Conservation (phyloP, 2,329 filamentous ascomycete species). For the Ophiostoma fasciatum region DNA sequence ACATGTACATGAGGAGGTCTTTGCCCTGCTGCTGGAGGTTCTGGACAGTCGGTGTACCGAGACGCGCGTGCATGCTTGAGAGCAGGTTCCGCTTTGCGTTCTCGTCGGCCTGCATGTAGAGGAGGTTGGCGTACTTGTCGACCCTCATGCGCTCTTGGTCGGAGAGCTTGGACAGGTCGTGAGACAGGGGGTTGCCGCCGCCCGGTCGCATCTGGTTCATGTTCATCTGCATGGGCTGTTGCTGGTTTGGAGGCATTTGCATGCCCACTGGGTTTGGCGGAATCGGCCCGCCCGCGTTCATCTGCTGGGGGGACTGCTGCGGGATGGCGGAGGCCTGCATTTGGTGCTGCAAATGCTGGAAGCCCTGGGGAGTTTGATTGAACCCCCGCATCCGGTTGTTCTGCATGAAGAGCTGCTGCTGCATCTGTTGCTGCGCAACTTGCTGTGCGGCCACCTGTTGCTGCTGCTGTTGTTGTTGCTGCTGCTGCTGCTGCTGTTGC, state of each 20-base stretch:
- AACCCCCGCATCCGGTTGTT: no score
- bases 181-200: conserved; percentile 12
- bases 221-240: conserved; percentile 25
- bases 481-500: conserved; percentile 17
- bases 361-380: conserved; percentile 40
- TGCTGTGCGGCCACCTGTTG: no score
- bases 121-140: conserved; percentile 27
- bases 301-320: conserved; percentile 27
- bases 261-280: conserved; percentile 14
- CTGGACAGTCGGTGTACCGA: conserved; percentile 24
- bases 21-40: conserved; percentile 29
- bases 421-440: conserved; percentile 16
- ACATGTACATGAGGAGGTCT: conserved; percentile 36
- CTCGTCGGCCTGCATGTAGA: conserved; percentile 27
- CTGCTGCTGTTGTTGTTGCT: conserved; percentile 19
- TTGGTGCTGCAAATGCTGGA: conserved; percentile 42
- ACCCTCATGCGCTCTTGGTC: conserved; percentile 31
- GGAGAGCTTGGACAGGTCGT: conserved; percentile 24
- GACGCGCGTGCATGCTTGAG: conserved; percentile 21
- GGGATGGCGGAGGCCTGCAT: conserved; percentile 41
- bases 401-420: conserved; percentile 36
- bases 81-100: conserved; percentile 29
- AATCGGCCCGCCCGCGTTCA: conserved; percentile 25
- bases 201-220: conserved; percentile 20
- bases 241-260: conserved; percentile 28